Base-by-base conservation (phyloP, 106 monocot species). In the Phalaenopsis aphrodite region DNA sequence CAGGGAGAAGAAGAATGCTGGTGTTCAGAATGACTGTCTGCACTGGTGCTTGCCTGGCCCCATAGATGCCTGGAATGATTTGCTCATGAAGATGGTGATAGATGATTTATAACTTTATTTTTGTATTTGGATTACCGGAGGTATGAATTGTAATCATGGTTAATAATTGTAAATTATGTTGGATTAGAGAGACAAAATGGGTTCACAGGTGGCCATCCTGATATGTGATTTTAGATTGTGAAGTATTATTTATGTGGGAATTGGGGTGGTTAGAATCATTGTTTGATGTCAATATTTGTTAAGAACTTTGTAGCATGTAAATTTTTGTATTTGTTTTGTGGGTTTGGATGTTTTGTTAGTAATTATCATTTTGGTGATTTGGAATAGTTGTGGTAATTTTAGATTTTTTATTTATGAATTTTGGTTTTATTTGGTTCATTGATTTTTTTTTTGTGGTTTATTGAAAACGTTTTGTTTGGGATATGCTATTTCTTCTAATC, bases 1-100 rank as follows among this genome's bases (percentile, higher is more conserved):
- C 24, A 79, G 81, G 56, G 80, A 76, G 17, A 79, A 77, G 68
- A 89, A 77, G 68, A 89, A 61, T 24, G 78, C 16, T 2, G 76
- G 38, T 11, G 86, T 86, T 10, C 82, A 87, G 82, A 87, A 92
- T 80, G 92, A 92, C 71, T 92, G 92, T 76, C 80, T 91, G 47
- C 80, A 84, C 55, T 80, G 84, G 84, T 84, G 84, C 41, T 77
- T 84, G 52, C 84, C 84, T 43, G 75, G 76, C 21, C 76, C 80
- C 12, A 75, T 92, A 10, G 92, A 92, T 84, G 67, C 77, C 47
- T 92, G 92, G 92, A 92, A 89, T 77, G 92, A 92, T 77, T 67
- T 92, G 57, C 24, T 92, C 18, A 88, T 89, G 92, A 77, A 85
- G 57, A 84, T 92, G 75, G 46, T 89, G 69, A 10, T 69, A 1